A percentile compares a stretch with the other conserved stretches of the same genome.
Evolutionary conservation across 345 rosid species (phyloP).

Genomic region (Conringia planisiliqua): DNA sequence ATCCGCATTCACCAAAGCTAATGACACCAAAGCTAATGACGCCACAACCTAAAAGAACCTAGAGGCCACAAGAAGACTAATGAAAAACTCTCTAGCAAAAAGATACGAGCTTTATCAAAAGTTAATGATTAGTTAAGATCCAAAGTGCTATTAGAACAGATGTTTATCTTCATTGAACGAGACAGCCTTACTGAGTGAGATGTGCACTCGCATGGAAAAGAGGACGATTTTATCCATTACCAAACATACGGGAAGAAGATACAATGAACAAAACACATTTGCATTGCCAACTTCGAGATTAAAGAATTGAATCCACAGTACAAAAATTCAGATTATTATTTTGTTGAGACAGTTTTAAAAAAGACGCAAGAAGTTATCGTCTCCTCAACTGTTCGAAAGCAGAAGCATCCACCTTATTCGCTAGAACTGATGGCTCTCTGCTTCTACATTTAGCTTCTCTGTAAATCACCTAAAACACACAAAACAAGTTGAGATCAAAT

Average conservation of each 20-base stretch:
- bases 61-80: background rate
- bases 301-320: background rate
- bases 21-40: background rate
- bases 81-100: background rate
- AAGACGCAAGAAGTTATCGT: background rate
- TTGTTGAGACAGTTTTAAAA: no score
- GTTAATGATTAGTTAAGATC: background rate
- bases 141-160: background rate
- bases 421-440: background rate
- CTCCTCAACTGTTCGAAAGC: background rate
- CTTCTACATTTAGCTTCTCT: background rate
- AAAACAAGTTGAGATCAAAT: background rate
- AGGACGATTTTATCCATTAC: background rate
- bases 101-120: background rate
- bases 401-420: background rate
- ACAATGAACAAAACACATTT: background rate
- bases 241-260: background rate
- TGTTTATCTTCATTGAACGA: background rate
- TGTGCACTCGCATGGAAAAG: background rate
- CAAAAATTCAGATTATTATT: no score
- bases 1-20: background rate
- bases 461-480: conserved; percentile 13
- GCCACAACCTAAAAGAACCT: background rate
- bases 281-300: background rate
- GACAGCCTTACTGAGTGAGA: background rate